Percentiles rank a stretch among this genome's conserved stretches.
These are phyloP conservation scores for Eimeria praecox DNA, from an alignment of 169 alveolate species.

Conservation along the genomic window DNA sequence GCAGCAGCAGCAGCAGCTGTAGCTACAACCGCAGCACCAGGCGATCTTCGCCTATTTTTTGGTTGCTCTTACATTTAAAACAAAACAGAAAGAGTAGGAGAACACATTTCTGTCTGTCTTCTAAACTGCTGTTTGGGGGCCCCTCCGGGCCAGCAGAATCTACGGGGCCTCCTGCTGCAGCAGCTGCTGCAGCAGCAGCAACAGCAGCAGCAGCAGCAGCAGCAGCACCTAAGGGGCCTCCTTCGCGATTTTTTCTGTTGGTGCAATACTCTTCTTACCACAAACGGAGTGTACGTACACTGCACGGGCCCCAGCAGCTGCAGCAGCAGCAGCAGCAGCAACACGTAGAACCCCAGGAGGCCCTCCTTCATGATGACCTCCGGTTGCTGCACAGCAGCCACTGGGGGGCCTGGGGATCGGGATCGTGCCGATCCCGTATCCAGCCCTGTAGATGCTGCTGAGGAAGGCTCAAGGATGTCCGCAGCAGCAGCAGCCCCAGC, in stretches of 20 bases:
- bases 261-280: neutral
- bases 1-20: neutral
- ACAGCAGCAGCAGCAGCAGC: constrained; percentile 20
- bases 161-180: constrained; percentile 14
- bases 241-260: neutral
- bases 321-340: constrained; percentile 30
- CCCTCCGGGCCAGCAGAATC: neutral
- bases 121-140: neutral
- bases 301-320: constrained; percentile 1
- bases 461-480: neutral
- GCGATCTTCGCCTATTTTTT: constrained; percentile 10
- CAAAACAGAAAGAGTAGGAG: neutral
- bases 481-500: neutral
- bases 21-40: constrained; percentile 1
- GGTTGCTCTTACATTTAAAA: neutral
- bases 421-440: neutral
- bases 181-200: neutral
- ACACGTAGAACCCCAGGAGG: constrained; percentile 7
- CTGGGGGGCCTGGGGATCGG: constrained; percentile 25
- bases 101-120: neutral
- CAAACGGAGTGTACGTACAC: constrained; percentile 1
- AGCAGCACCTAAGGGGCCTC: neutral
- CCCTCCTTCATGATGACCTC: neutral
- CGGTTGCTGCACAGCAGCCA: neutral
- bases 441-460: neutral